Conservation (phyloP, 73 alveolate genomes). For the Uronychia binucleata region DNA sequence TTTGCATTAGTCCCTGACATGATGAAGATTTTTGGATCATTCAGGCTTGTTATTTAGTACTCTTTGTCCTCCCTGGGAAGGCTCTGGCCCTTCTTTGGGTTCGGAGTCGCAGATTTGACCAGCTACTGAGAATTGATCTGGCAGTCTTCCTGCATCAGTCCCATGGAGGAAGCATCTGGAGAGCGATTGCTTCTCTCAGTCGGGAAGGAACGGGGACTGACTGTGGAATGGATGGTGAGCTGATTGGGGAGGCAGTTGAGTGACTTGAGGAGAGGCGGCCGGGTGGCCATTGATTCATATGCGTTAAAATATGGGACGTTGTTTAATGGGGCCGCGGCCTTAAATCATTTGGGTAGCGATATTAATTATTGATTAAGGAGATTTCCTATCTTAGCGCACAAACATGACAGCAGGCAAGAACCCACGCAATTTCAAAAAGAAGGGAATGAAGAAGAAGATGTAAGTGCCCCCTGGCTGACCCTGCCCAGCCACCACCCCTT, state of each 20-base stretch:
- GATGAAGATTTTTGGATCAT: background rate
- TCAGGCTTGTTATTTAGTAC: background rate
- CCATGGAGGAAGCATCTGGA: too few relatives aligned
- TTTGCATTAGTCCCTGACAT: too few relatives aligned
- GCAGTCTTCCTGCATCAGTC: too few relatives aligned
- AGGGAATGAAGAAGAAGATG: slow-evolving; percentile 64
- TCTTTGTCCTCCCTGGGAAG: background rate
- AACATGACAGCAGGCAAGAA: slow-evolving; percentile 64
- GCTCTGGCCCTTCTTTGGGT: background rate
- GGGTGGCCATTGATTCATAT: too few relatives aligned
- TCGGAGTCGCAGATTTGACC: background rate
- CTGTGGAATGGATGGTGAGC: too few relatives aligned
- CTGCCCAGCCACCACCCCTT: slow-evolving; percentile 79
- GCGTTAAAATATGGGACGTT: too few relatives aligned
- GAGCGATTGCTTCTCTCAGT: too few relatives aligned
- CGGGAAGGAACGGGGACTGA: too few relatives aligned
- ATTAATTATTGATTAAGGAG: background rate
- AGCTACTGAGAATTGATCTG: background rate
- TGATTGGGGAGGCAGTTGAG: too few relatives aligned
- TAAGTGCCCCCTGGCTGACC: slow-evolving; percentile 8
- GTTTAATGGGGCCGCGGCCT: background rate
- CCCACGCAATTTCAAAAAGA: slow-evolving; percentile 70
- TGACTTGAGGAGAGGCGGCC: too few relatives aligned
- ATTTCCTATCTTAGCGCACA: background rate
- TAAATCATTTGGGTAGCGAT: background rate